A percentile compares a stretch with the other conserved stretches of the same genome.
Conservation (phyloP, 305 asterid genomes). For the Solanum chacoense region DNA sequence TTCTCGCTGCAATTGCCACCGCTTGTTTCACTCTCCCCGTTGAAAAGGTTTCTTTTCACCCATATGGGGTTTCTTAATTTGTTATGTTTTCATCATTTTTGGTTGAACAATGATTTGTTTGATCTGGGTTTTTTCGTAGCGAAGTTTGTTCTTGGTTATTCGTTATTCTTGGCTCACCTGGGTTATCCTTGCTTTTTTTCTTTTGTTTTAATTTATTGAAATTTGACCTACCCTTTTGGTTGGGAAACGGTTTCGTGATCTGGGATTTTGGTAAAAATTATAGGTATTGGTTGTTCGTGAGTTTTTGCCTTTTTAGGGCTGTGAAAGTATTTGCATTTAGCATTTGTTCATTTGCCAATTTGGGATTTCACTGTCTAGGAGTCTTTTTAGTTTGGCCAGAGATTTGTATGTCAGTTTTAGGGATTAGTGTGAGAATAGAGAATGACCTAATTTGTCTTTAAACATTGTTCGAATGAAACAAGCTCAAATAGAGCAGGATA, state of each 20-base stretch:
- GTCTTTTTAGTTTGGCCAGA: not conserved
- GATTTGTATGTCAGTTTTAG: not conserved
- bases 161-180: not conserved
- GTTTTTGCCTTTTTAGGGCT: not conserved
- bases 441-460: not conserved
- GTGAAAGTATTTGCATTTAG: not conserved
- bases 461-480: not conserved
- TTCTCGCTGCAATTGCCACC: slow-evolving; percentile 47
- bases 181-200: not conserved
- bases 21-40: slow-evolving; percentile 87
- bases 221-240: not conserved
- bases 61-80: not conserved
- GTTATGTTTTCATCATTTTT: not conserved
- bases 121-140: not conserved
- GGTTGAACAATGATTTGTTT: not conserved
- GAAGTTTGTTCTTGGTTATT: not conserved
- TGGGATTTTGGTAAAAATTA: not conserved
- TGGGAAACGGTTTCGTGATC: not conserved
- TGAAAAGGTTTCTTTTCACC: slow-evolving; percentile 43
- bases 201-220: not conserved
- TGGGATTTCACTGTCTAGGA: not conserved
- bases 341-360: not conserved
- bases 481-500: not conserved
- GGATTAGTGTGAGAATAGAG: not conserved
- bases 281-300: not conserved